These are phyloP conservation scores for Raddia guianensis DNA, from an alignment of 176 grass and related monocot species.

Conservation along the genomic window DNA sequence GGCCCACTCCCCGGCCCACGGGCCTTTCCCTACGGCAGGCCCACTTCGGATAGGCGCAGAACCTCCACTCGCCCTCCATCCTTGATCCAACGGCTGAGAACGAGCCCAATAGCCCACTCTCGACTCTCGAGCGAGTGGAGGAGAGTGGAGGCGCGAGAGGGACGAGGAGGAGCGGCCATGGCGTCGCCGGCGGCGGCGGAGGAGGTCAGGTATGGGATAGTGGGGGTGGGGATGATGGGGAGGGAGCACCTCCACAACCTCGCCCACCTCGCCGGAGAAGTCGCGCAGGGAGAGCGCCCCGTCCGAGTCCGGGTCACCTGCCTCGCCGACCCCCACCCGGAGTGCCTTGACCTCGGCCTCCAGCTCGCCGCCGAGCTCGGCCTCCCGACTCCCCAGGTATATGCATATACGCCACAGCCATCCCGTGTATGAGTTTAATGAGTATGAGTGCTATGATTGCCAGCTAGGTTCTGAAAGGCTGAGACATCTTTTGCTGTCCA, in stretches of 20 bases:
- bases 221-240: slow-evolving; percentile 96
- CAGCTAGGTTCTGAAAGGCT: neutral
- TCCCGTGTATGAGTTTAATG: neutral
- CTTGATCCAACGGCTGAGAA: neutral
- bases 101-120: too few relatives aligned
- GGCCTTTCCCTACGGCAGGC: too few relatives aligned
- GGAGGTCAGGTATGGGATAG: slow-evolving; percentile 75
- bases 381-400: slow-evolving; percentile 64
- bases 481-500: neutral
- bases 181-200: slow-evolving; percentile 30
- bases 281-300: slow-evolving; percentile 26
- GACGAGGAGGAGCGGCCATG: slow-evolving; percentile 4
- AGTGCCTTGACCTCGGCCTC: slow-evolving; percentile 63
- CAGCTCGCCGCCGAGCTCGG: slow-evolving; percentile 58
- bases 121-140: neutral
- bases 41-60: neutral
- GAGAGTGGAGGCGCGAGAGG: neutral
- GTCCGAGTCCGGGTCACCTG: slow-evolving; percentile 49
- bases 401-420: neutral
- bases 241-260: slow-evolving; percentile 91
- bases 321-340: slow-evolving; percentile 80
- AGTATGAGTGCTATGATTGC: neutral
- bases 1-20: too few relatives aligned
- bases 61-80: neutral
- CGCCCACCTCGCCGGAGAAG: slow-evolving; percentile 61